These are phyloP conservation scores for Boletus rubropictus DNA, from an alignment of 768 basidiomycete species.

Conservation along the genomic window DNA sequence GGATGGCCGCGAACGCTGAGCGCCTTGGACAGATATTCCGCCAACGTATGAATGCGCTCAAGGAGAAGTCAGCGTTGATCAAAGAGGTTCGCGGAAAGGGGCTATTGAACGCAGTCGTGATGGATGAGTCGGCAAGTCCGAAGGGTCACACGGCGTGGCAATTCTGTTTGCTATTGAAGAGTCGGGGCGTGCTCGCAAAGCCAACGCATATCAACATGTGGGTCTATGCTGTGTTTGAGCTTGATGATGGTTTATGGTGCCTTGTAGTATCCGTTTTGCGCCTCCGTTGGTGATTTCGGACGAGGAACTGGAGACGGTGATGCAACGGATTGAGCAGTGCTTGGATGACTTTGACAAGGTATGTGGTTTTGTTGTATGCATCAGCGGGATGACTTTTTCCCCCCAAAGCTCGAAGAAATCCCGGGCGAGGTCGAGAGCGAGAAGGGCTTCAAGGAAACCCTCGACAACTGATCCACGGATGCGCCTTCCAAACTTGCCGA, in stretches of 20 bases:
- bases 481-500: no score
- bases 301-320: slow-evolving; percentile 68
- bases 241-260: background rate
- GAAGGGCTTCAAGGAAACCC: slow-evolving; percentile 45
- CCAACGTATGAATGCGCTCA: slow-evolving; percentile 46
- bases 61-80: slow-evolving; percentile 57
- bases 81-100: slow-evolving; percentile 80
- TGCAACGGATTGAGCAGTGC: slow-evolving; percentile 70
- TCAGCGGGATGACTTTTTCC: background rate
- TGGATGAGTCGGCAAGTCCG: slow-evolving; percentile 73
- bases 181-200: slow-evolving; percentile 88
- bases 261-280: slow-evolving; percentile 88
- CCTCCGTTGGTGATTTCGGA: slow-evolving; percentile 95
- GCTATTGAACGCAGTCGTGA: slow-evolving; percentile 88
- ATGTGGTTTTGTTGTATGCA: slow-evolving; percentile 15
- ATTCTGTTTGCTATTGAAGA: slow-evolving; percentile 87
- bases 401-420: slow-evolving; percentile 46
- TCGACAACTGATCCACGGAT: slow-evolving; percentile 21
- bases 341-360: slow-evolving; percentile 79
- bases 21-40: slow-evolving; percentile 81
- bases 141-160: slow-evolving; percentile 92
- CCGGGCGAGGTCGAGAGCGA: slow-evolving; percentile 61
- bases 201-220: slow-evolving; percentile 94
- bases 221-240: slow-evolving; percentile 34
- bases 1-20: slow-evolving; percentile 75